Evolutionary conservation across 192 early-diverging fungal genomes (phyloP).

Genomic region (Physocladia obscura): DNA sequence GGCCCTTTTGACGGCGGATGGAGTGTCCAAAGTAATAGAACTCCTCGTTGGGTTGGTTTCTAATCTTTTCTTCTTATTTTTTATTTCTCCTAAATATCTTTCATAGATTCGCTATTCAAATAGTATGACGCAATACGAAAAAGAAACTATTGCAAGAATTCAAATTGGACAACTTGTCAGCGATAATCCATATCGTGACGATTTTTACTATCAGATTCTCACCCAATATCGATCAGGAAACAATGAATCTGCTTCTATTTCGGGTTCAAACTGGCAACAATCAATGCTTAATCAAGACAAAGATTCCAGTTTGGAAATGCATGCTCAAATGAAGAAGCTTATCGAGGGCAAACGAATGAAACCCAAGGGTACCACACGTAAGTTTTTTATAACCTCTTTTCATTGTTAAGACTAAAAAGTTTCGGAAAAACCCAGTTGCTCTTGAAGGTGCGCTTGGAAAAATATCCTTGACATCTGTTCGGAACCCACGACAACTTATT

Average conservation of each 20-base stretch:
- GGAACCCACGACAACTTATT: conserved; percentile 88
- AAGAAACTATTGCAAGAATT: conserved; percentile 90
- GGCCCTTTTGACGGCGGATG: conserved; percentile 27
- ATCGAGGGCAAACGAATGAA: conserved; percentile 88
- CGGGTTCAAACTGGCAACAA: conserved; percentile 49
- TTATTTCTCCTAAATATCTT: background rate
- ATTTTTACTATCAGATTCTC: conserved; percentile 96
- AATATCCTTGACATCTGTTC: conserved; percentile 83
- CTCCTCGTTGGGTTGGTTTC: conserved; percentile 26
- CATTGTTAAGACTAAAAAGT: background rate
- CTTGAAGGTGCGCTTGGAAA: conserved; percentile 94
- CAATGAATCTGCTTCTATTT: background rate
- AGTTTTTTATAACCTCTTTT: conserved; percentile 20
- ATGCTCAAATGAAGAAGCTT: conserved; percentile 94
- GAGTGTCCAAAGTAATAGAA: conserved; percentile 18
- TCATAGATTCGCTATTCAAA: conserved; percentile 76
- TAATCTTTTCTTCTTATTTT: background rate
- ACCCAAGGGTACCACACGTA: conserved; percentile 79
- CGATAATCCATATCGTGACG: conserved; percentile 88
- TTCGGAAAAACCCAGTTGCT: conserved; percentile 54
- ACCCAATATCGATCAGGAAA: conserved; percentile 35
- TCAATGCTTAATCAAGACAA: conserved; percentile 35
- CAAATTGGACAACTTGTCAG: conserved; percentile 93
- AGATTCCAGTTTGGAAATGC: conserved; percentile 58
- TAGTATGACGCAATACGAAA: conserved; percentile 91